These are phyloP conservation scores for Podila clonocystis DNA, from an alignment of 192 early-diverging fungal species.

Conservation along the genomic window DNA sequence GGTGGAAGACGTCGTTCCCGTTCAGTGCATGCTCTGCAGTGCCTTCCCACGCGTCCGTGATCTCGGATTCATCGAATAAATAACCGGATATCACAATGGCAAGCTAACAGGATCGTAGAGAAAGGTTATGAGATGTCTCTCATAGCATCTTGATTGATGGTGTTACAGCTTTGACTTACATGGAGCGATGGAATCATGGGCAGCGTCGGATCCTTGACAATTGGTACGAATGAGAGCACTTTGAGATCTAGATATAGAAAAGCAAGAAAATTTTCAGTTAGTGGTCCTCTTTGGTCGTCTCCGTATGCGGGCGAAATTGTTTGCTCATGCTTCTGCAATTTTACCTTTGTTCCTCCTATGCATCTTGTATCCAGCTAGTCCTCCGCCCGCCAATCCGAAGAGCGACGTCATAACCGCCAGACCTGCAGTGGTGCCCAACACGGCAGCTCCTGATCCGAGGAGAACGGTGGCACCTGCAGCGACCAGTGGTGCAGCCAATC, in stretches of 20 bases:
- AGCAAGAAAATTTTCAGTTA: not conserved
- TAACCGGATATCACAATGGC: constrained; percentile 70
- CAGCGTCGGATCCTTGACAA: constrained; percentile 57
- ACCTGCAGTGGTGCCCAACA: constrained; percentile 63
- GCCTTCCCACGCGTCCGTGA: constrained; percentile 56
- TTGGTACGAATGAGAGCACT: constrained; percentile 59
- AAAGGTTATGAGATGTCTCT: not conserved
- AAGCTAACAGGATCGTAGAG: constrained; percentile 25
- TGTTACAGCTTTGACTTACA: constrained; percentile 28
- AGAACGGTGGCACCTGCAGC: constrained; percentile 57
- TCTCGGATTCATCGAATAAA: constrained; percentile 49
- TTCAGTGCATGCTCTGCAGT: constrained; percentile 34
- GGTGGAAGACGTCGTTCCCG: constrained; percentile 57
- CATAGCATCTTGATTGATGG: too few species aligned
- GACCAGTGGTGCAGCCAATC: constrained; percentile 64
- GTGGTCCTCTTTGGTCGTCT: not conserved
- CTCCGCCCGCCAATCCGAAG: constrained; percentile 67
- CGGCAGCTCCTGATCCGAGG: constrained; percentile 60
- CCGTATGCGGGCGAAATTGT: not conserved
- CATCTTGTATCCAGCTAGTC: constrained; percentile 58
- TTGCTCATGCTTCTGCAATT: too few species aligned
- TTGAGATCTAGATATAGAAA: constrained; percentile 45
- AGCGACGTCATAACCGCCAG: constrained; percentile 63
- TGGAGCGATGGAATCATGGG: constrained; percentile 64
- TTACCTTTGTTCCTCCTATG: constrained; percentile 40